These are phyloP conservation scores for Cytospora leucostoma DNA, from an alignment of 2,329 filamentous ascomycete genomes.

Conservation along the genomic window DNA sequence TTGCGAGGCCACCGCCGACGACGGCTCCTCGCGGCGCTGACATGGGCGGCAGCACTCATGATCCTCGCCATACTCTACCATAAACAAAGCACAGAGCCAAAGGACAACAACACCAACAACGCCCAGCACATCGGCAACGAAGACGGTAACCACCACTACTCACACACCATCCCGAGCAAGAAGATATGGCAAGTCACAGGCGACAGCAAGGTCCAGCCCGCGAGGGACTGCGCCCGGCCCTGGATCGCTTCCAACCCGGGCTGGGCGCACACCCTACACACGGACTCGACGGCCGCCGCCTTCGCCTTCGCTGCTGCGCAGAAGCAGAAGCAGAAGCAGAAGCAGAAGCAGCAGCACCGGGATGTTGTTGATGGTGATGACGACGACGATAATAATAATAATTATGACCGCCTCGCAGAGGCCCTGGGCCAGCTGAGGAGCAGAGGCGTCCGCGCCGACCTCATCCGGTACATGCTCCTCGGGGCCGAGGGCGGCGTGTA, in stretches of 20 bases:
- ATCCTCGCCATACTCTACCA: neutral
- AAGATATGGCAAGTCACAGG: constrained; percentile 1
- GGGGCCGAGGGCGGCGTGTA: constrained; percentile 46
- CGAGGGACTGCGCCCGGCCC: neutral
- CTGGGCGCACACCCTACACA: neutral
- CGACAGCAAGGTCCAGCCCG: neutral
- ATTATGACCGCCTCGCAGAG: neutral
- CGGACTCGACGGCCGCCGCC: neutral
- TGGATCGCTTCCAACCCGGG: neutral
- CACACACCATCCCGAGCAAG: neutral
- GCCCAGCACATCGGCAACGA: no score
- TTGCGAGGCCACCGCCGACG: neutral
- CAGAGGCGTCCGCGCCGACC: constrained; percentile 28
- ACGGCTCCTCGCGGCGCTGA: neutral
- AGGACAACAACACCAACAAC: neutral
- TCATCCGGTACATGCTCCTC: constrained; percentile 37
- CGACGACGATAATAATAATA: neutral
- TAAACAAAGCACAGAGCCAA: neutral
- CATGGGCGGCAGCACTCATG: neutral
- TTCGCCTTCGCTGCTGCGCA: no score
- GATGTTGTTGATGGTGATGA: no score
- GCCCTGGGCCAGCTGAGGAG: neutral
- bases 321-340: no score
- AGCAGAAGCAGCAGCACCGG: no score
- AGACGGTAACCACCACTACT: neutral